These are phyloP conservation scores for Aspergillus luchuensis DNA, from an alignment of 2,329 filamentous ascomycete species.

Conservation along the genomic window DNA sequence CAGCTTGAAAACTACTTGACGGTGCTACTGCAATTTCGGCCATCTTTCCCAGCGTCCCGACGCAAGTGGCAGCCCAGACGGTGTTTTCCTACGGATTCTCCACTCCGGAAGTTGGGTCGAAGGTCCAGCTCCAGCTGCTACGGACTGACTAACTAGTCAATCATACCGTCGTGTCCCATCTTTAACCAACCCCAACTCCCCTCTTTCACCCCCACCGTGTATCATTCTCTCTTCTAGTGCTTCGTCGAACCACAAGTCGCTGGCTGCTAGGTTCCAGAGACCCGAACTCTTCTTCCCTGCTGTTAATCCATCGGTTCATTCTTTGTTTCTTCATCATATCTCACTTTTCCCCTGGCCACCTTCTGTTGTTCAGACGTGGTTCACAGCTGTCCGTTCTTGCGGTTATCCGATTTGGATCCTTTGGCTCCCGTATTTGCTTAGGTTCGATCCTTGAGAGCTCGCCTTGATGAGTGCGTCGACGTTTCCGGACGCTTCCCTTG, in stretches of 20 bases:
- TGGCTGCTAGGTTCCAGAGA: constrained; percentile 26
- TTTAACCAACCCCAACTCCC: constrained; percentile 22
- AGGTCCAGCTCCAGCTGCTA: constrained; percentile 16
- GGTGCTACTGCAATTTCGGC: constrained; percentile 3
- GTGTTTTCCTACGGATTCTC: constrained; percentile 16
- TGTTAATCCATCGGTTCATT: constrained; percentile 29
- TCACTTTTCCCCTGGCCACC: constrained; percentile 19
- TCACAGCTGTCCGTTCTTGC: constrained; percentile 24
- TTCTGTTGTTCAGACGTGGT: constrained; percentile 26
- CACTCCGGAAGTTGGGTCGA: constrained; percentile 26
- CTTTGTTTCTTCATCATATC: constrained; percentile 22
- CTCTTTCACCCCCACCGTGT: constrained; percentile 19
- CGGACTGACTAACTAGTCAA: constrained; percentile 20
- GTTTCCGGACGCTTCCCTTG: constrained; percentile 44
- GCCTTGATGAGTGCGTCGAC: constrained; percentile 48
- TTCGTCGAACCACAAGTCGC: constrained; percentile 24
- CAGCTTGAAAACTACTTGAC: constrained; percentile 6
- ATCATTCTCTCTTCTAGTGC: constrained; percentile 26
- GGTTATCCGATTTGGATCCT: constrained; percentile 26
- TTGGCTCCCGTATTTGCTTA: constrained; percentile 24
- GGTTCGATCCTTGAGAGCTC: constrained; percentile 26
- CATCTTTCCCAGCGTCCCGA: constrained; percentile 1
- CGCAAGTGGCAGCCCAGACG: constrained; percentile 1
- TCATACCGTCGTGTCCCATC: constrained; percentile 28
- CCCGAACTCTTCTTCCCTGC: constrained; percentile 25